Evolutionary conservation across 768 basidiomycete species (phyloP).

Genomic region (Lyophyllum decastes): DNA sequence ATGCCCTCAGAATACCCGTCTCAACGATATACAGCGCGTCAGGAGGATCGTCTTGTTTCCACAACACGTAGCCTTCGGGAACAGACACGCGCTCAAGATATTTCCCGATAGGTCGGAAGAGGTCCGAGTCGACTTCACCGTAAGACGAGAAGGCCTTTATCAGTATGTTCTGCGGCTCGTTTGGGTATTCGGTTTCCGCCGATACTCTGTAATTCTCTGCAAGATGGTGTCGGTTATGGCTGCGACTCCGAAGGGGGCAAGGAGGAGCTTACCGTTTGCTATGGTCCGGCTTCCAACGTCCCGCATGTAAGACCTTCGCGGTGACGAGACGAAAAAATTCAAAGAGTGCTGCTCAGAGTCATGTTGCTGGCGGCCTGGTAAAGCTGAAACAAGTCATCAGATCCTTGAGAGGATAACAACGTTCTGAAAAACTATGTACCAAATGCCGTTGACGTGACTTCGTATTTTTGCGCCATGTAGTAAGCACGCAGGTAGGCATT

Average conservation of each 20-base stretch:
- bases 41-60: conserved; percentile 73
- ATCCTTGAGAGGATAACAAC: not conserved
- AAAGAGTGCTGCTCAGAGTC: conserved; percentile 38
- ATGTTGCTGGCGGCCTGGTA: conserved; percentile 58
- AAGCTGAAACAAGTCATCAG: conserved; percentile 31
- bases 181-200: conserved; percentile 31
- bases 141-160: conserved; percentile 80
- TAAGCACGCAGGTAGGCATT: conserved; percentile 87
- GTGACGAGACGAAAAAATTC: conserved; percentile 60
- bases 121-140: conserved; percentile 52
- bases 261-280: conserved; percentile 45
- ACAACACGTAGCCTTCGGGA: conserved; percentile 63
- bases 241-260: too few relatives aligned
- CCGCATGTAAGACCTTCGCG: conserved; percentile 64
- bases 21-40: conserved; percentile 91
- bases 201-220: conserved; percentile 26
- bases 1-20: conserved; percentile 80
- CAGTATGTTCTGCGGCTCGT: conserved; percentile 75
- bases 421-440: conserved; percentile 27
- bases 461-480: conserved; percentile 67
- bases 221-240: not conserved
- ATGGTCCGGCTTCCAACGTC: conserved; percentile 76
- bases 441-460: conserved; percentile 44
- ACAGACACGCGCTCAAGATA: conserved; percentile 72
- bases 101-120: conserved; percentile 62